Percentiles rank a stretch among this genome's conserved stretches.
Conservation (phyloP, 176 grass and related monocot genomes). For the Triticum dicoccoides region DNA sequence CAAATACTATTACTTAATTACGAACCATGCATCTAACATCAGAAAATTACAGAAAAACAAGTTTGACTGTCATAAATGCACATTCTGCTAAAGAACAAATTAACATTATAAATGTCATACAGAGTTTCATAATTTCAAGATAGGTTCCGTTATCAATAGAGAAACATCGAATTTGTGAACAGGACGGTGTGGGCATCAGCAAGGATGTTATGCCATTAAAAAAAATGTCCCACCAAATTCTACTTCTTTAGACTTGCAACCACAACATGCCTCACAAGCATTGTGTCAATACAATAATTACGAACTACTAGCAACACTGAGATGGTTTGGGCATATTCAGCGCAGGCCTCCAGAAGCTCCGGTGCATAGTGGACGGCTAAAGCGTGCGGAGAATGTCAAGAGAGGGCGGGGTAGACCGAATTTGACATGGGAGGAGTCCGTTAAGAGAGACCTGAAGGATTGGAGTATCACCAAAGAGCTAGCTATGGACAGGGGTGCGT, state of each 20-base stretch:
- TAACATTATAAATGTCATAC: not conserved
- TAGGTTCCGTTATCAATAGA: not conserved
- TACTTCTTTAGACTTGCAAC: conserved; percentile 31
- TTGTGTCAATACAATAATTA: not conserved
- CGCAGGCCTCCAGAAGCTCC: no score
- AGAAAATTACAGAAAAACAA: not conserved
- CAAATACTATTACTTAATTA: not conserved
- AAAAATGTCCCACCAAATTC: conserved; percentile 19
- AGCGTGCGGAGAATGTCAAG: no score
- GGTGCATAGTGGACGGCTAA: no score
- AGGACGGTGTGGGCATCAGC: not conserved
- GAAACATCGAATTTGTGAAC: conserved; percentile 2
- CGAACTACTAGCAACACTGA: conserved; percentile 1
- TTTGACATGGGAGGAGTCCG: no score
- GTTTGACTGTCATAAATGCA: not conserved
- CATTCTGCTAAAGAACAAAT: not conserved
- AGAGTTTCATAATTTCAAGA: not conserved
- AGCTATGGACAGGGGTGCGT: no score
- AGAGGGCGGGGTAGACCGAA: no score
- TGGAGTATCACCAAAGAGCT: no score
- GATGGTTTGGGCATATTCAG: not conserved
- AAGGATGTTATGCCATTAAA: conserved; percentile 22
- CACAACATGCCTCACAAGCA: conserved; percentile 27
- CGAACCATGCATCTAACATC: not conserved
- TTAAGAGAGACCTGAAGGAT: no score